Conservation (phyloP, 768 basidiomycete species). For the Gloeostereum incarnatum region DNA sequence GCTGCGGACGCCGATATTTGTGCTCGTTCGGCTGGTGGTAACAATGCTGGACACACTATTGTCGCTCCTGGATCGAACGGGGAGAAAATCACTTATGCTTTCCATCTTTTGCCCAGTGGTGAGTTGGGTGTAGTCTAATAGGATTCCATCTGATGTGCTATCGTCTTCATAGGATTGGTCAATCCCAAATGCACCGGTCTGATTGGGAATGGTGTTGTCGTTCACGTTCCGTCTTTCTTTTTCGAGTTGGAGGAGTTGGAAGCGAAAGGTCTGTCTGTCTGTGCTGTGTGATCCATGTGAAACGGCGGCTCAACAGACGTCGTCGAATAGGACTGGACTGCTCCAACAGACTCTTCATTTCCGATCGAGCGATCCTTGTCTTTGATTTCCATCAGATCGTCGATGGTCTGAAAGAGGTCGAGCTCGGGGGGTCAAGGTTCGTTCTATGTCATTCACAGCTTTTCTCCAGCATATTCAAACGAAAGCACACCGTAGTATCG, state of each 20-base stretch:
- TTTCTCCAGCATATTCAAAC: constrained; percentile 1
- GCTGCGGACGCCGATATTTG: constrained; percentile 86
- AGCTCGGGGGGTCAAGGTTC: constrained; percentile 83
- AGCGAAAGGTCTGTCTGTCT: constrained; percentile 60
- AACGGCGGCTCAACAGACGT: not conserved
- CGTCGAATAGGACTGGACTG: constrained; percentile 69
- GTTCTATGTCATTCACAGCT: constrained; percentile 3
- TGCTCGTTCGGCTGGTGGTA: constrained; percentile 94
- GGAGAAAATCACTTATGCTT: constrained; percentile 80
- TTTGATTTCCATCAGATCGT: constrained; percentile 99
- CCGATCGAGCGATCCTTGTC: constrained; percentile 94
- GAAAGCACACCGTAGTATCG: constrained; percentile 79
- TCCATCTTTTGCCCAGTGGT: constrained; percentile 95
- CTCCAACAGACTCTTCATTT: constrained; percentile 78
- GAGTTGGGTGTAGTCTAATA: too few species aligned
- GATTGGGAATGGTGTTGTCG: constrained; percentile 93
- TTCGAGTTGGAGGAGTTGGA: constrained; percentile 82
- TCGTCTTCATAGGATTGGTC: constrained; percentile 53
- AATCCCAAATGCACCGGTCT: constrained; percentile 80
- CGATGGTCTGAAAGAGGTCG: constrained; percentile 96
- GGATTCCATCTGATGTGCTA: constrained; percentile 5
- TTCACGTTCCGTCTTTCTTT: constrained; percentile 95
- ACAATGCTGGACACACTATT: constrained; percentile 99
- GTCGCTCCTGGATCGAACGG: constrained; percentile 62
- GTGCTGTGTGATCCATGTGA: constrained; percentile 1